A percentile compares a stretch with the other conserved stretches of the same genome.
Evolutionary conservation across 495 filamentous ascomycete species (phyloP).

Genomic region (Saxispiralis lemnorum): DNA sequence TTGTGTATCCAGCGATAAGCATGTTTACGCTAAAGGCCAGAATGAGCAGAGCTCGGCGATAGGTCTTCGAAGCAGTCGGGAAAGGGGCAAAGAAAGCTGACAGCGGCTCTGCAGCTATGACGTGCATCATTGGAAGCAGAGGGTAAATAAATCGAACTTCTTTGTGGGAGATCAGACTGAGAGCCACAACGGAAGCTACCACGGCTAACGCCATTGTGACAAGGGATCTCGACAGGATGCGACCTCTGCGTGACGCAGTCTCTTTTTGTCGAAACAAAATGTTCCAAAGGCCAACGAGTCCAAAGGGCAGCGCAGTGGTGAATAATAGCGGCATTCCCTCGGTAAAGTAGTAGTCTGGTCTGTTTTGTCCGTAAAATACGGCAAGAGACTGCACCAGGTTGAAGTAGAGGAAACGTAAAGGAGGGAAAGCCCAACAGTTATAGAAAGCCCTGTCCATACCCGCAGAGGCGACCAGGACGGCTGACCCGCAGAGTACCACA

Average conservation of each 20-base stretch:
- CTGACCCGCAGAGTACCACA: slow-evolving; percentile 49
- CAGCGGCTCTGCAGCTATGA: slow-evolving; percentile 53
- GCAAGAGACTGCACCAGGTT: slow-evolving; percentile 76
- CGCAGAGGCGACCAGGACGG: slow-evolving; percentile 42
- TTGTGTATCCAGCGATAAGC: slow-evolving; percentile 54
- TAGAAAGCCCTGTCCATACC: slow-evolving; percentile 71
- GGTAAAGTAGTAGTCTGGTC: slow-evolving; percentile 79
- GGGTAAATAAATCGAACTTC: slow-evolving; percentile 97
- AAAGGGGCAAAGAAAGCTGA: slow-evolving; percentile 40
- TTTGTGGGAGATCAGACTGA: slow-evolving; percentile 82
- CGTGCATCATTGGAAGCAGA: slow-evolving; percentile 66
- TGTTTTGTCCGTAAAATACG: slow-evolving; percentile 81
- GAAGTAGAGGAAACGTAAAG: slow-evolving; percentile 76
- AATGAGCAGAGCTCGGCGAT: slow-evolving; percentile 36
- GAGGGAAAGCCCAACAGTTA: slow-evolving; percentile 74
- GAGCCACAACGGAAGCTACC: slow-evolving; percentile 13
- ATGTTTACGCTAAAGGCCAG: slow-evolving; percentile 49
- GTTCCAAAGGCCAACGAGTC: slow-evolving; percentile 45
- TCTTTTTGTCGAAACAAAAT: slow-evolving; percentile 17
- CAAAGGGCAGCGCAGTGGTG: slow-evolving; percentile 66
- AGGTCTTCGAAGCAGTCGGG: slow-evolving; percentile 14
- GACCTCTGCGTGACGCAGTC: no score
- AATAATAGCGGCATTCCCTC: slow-evolving; percentile 80
- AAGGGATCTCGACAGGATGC: no score
- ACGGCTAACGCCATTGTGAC: slow-evolving; percentile 10